phyloP scores from a whole-genome alignment of 768 basidiomycete genomes.

The Boletus vermiculosoides region DNA sequence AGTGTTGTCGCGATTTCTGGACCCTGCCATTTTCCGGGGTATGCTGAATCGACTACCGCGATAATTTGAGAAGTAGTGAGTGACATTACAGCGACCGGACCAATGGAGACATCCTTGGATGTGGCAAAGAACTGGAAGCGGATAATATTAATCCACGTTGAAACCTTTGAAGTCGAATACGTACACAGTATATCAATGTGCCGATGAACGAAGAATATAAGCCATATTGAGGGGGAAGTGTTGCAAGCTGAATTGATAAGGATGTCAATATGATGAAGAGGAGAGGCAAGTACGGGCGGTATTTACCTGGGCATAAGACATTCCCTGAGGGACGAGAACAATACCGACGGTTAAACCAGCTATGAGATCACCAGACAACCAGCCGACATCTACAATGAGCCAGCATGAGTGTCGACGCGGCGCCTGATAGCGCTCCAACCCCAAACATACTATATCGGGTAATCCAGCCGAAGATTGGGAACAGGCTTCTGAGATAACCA shows the following conservation, averaged over 20 bases:
- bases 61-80: slow-evolving; percentile 84
- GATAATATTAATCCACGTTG: neutral
- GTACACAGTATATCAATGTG: slow-evolving; percentile 77
- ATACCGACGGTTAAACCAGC: slow-evolving; percentile 93
- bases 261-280: neutral
- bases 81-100: slow-evolving; percentile 98
- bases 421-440: neutral
- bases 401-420: neutral
- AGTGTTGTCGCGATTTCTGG: slow-evolving; percentile 82
- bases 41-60: slow-evolving; percentile 50
- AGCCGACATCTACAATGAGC: slow-evolving; percentile 55
- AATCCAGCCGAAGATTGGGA: slow-evolving; percentile 87
- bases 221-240: slow-evolving; percentile 83
- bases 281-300: neutral
- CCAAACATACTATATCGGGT: slow-evolving; percentile 72
- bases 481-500: slow-evolving; percentile 68
- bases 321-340: slow-evolving; percentile 91
- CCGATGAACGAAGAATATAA: slow-evolving; percentile 94
- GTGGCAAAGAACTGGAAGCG: slow-evolving; percentile 82
- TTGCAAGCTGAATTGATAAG: slow-evolving; percentile 60
- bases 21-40: slow-evolving; percentile 57
- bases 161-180: slow-evolving; percentile 22
- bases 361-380: slow-evolving; percentile 84
- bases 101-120: slow-evolving; percentile 98
- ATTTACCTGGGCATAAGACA: slow-evolving; percentile 79